Base-by-base conservation (phyloP, 2,329 filamentous ascomycete species). In the Ophiostoma ulmi region DNA sequence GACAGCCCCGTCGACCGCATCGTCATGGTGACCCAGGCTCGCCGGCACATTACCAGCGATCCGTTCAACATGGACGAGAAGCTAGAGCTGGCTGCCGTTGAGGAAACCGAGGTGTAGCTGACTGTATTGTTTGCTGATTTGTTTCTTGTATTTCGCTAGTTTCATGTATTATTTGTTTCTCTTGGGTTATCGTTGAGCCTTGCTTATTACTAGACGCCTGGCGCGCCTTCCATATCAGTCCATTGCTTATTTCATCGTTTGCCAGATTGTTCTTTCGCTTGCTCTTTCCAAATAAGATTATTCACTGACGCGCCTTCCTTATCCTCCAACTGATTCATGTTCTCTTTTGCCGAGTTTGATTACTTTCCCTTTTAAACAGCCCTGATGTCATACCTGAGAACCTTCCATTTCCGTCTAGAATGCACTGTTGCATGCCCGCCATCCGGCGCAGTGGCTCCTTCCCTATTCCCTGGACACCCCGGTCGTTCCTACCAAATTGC, bases 1-100 rank as follows among this genome's bases (percentile, higher is more conserved):
- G 75, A 76, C 66, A 76, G 72, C 69, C 73, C 75, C 5, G 72
- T 73, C 0, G 74, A 75, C 68, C 73, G 73, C 26, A 70, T 75
- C 22, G 69, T 76, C 39, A 72, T 75, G 67, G 75, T 70, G 3
- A 72, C 73, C 17, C 75, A 75, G 72, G 75, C 75, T 0, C 66
- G 72, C 5, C 73, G 74, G 48, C 71, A 66, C 5, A 71, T 75
- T 65, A 67, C 48, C n/a, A 74, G 73, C 71, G 68, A 75, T 10
- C 74, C 74, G 8, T 75, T 75, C 20, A 22, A 44, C 31, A 71
- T 75, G 52, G 69, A 72, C 63, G 65, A 70, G 58, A 38, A 65
- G 65, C 55, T 74, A 67, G 36, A 66, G 65, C 36, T 75, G 68
- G 69, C 69, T 17, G 44, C 48, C 2, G 58, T 66, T 17, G 70